Evolutionary conservation across 306 rosid genomes (phyloP), one percentile per base, ranked within the genome.

Genomic region (Albizia julibrissin): DNA sequence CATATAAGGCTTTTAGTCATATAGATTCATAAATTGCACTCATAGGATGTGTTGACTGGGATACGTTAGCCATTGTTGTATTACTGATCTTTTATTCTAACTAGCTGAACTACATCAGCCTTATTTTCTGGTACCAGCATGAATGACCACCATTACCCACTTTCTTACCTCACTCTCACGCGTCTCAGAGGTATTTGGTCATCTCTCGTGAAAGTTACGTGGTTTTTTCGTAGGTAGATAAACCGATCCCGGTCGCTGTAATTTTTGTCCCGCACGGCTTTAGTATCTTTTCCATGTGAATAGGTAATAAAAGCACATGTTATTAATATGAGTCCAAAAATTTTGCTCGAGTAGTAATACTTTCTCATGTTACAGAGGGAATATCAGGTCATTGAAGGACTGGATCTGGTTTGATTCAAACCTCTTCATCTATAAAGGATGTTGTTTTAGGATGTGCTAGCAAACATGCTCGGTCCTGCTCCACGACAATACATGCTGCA

Each of bases 221-320:
- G 46, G 72, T 37, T 44, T 31, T 79, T 33, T 16, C 69, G 59
- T 27, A 8, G 31, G 24, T 24, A 33, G 49, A 19, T 46, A 61
- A 46, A 54, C 74, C 22, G 29, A 37, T 19, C 29, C n/a, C 27
- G 49, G 71, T 52, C 6, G 12, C 72, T 15, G 64, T 76, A 47
- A 59, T 39, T 80, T 62, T 70, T 52, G 58, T 67, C 75, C 75
- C 56, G 39, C 27, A 8, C 29, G 56, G 69, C 46, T 58, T 79
- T 74, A 61, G 18, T 10, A 62, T 37, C 82, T 47, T 47, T 13
- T 47, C 6, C 82, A 79, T 37, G 80, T 79, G 84, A 69, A 47
- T 47, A 4, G 14, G 16, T 67, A 21, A 43, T n/a, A 33, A 67
- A 10, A 69, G 73, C 49, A 39, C 52, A 62, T 50, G 11, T 42